phyloP scores from a whole-genome alignment of 2,329 filamentous ascomycete genomes.

The Coniella vitis region DNA sequence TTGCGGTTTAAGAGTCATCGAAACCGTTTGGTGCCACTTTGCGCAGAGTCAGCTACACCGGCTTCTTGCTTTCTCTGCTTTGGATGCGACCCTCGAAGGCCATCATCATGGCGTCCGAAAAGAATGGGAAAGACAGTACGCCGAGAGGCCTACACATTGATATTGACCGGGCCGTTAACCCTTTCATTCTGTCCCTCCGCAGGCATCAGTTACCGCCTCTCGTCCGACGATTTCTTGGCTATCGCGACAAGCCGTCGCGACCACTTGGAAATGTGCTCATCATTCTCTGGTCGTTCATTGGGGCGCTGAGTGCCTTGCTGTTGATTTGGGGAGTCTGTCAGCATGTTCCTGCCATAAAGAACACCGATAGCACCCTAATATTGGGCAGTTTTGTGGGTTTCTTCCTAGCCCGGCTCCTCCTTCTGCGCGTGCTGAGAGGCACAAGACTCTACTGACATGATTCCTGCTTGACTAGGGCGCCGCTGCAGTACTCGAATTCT shows the following conservation, averaged over 20 bases:
- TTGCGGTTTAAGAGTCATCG: too few species aligned
- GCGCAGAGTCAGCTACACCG: too few species aligned
- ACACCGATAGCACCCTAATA: constrained; percentile 50
- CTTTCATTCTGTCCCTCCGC: constrained; percentile 57
- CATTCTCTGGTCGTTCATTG: constrained; percentile 57
- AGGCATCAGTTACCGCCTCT: constrained; percentile 57
- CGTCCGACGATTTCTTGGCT: constrained; percentile 62
- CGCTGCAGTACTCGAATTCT: constrained; percentile 69
- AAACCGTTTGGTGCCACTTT: too few species aligned
- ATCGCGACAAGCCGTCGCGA: constrained; percentile 37
- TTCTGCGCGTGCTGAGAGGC: too few species aligned
- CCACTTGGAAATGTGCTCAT: constrained; percentile 51
- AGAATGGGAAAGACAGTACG: background rate
- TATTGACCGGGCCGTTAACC: constrained; percentile 71
- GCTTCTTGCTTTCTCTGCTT: too few species aligned
- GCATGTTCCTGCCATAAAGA: constrained; percentile 46
- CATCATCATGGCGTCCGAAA: background rate
- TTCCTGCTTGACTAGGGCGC: constrained; percentile 51
- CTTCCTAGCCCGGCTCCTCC: background rate
- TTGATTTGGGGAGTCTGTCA: constrained; percentile 52
- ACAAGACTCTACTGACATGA: too few species aligned
- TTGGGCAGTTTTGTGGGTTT: constrained; percentile 62
- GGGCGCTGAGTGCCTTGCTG: constrained; percentile 54
- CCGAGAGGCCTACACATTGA: constrained; percentile 54
- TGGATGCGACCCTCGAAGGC: too few species aligned